Conservation (phyloP, 129 eudicot species). For the Logfia minima region DNA sequence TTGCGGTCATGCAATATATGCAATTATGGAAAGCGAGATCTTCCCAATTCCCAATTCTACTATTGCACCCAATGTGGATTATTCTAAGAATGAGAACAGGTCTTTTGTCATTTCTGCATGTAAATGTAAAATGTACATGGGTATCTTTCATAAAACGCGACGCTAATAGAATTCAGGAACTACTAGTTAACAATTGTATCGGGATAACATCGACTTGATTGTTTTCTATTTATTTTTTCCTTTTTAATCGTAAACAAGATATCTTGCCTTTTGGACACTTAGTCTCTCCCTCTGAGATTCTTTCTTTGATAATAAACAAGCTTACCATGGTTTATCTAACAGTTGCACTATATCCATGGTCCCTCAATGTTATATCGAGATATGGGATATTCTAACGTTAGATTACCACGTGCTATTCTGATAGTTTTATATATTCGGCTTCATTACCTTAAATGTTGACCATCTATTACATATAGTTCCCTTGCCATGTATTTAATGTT, state of each 20-base stretch:
- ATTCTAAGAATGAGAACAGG: conserved; percentile 96
- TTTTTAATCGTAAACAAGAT: conserved; percentile 20
- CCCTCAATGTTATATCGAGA: conserved; percentile 20
- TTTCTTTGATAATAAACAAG: conserved; percentile 1
- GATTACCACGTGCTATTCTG: conserved; percentile 17
- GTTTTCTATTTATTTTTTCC: conserved; percentile 25
- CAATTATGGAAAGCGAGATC: conserved; percentile 67
- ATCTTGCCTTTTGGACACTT: conserved; percentile 29
- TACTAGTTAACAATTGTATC: conserved; percentile 42
- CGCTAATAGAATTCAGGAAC: conserved; percentile 35
- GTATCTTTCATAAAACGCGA: conserved; percentile 42
- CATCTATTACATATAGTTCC: neutral
- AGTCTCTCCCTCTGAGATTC: conserved; percentile 10
- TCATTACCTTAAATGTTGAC: conserved; percentile 15
- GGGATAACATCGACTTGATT: conserved; percentile 32
- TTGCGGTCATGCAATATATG: conserved; percentile 84
- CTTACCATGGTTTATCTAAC: conserved; percentile 34
- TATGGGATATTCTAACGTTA: conserved; percentile 22
- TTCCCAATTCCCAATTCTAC: conserved; percentile 70
- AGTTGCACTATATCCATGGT: conserved; percentile 25
- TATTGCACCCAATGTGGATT: conserved; percentile 62
- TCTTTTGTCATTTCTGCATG: conserved; percentile 87
- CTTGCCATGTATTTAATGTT: conserved; percentile 21
- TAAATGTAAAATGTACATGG: conserved; percentile 57
- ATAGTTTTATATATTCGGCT: conserved; percentile 21